Percentiles rank a stretch among this genome's conserved stretches.
These are phyloP conservation scores for Nannizziopsis barbatae DNA, from an alignment of 2,329 filamentous ascomycete genomes.

Conservation along the genomic window DNA sequence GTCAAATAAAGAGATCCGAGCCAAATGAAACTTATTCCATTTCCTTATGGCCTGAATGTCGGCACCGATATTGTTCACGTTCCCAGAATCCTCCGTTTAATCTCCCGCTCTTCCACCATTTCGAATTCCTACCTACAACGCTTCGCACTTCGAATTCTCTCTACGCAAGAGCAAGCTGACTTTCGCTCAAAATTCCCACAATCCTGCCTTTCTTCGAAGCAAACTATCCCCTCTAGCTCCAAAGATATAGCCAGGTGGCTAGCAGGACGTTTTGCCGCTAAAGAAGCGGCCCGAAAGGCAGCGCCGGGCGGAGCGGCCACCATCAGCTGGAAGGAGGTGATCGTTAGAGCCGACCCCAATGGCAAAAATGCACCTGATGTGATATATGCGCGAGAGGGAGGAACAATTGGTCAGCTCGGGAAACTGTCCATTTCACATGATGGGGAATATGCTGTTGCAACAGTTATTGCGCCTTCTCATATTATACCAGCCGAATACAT, in stretches of 20 bases:
- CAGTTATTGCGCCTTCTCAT: slow-evolving; percentile 11
- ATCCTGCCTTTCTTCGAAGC: slow-evolving; percentile 1
- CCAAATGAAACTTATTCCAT: slow-evolving; percentile 34
- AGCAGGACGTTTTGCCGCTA: slow-evolving; percentile 54
- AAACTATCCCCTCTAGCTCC: slow-evolving; percentile 14
- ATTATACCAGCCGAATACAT: no score
- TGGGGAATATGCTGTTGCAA: slow-evolving; percentile 58
- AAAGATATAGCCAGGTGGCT: slow-evolving; percentile 34
- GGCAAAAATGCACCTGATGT: slow-evolving; percentile 28
- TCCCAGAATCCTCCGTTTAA: slow-evolving; percentile 50
- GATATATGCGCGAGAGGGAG: slow-evolving; percentile 25
- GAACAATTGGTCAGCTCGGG: slow-evolving; percentile 44
- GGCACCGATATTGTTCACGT: slow-evolving; percentile 72
- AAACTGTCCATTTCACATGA: slow-evolving; percentile 80
- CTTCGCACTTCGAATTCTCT: slow-evolving; percentile 35
- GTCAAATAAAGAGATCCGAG: neutral
- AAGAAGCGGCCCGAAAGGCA: slow-evolving; percentile 62
- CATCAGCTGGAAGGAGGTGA: slow-evolving; percentile 53
- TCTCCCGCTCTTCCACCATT: slow-evolving; percentile 36
- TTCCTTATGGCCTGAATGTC: slow-evolving; percentile 56
- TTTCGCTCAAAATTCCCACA: slow-evolving; percentile 30
- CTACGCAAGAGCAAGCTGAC: slow-evolving; percentile 30
- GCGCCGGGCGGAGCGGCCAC: slow-evolving; percentile 43
- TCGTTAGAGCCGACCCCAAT: slow-evolving; percentile 27
- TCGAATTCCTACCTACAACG: slow-evolving; percentile 21